Conservation (phyloP, 148 eudicot species). For the Dianthus caryophyllus region DNA sequence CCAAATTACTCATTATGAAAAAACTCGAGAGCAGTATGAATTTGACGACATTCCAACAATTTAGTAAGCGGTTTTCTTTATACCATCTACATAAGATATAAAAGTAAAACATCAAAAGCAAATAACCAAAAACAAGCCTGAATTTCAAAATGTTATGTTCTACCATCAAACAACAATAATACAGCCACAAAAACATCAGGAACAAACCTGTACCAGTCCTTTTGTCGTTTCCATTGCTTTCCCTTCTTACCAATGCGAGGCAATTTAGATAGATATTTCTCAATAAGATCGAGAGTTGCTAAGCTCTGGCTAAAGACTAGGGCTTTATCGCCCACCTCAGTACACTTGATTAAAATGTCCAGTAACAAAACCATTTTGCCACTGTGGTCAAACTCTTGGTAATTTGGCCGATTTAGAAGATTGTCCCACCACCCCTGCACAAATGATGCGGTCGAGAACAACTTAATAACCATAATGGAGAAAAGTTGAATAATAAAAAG, state of each 20-base stretch:
- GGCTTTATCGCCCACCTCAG: constrained; percentile 76
- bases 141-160: neutral
- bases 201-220: constrained; percentile 94
- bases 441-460: constrained; percentile 4
- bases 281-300: constrained; percentile 78
- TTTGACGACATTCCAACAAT: too few relatives aligned
- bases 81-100: neutral
- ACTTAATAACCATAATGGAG: neutral
- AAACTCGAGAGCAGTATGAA: too few relatives aligned
- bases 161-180: neutral
- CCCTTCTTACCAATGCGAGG: constrained; percentile 50
- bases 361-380: constrained; percentile 98
- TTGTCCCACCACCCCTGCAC: constrained; percentile 94
- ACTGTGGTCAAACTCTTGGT: constrained; percentile 64
- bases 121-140: too few relatives aligned
- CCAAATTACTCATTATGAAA: too few relatives aligned
- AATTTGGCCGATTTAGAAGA: constrained; percentile 48
- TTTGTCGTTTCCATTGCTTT: constrained; percentile 75
- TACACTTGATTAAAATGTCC: constrained; percentile 67
- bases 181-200: neutral
- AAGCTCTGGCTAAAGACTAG: constrained; percentile 92
- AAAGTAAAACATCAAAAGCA: too few relatives aligned
- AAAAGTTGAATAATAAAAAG: neutral
- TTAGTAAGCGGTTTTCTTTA: too few relatives aligned
- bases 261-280: constrained; percentile 59